Percentiles rank a stretch among this genome's conserved stretches.
These are phyloP conservation scores for Byssoonygena ceratinophila DNA, from an alignment of 2,329 filamentous ascomycete genomes.

Conservation along the genomic window DNA sequence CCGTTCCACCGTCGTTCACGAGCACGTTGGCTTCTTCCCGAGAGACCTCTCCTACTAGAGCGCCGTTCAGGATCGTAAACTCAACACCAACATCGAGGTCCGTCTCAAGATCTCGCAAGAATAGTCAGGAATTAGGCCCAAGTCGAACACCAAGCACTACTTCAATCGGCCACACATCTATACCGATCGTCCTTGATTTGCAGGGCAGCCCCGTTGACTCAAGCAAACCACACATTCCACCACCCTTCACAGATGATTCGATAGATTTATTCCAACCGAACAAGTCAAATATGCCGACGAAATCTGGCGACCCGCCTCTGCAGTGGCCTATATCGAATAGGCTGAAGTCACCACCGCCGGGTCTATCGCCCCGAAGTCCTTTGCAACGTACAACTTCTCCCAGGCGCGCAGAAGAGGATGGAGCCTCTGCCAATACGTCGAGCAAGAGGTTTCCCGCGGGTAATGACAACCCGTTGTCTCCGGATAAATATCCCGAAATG, in stretches of 20 bases:
- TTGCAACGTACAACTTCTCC: slow-evolving; percentile 25
- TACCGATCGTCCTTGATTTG: slow-evolving; percentile 52
- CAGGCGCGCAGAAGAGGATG: slow-evolving; percentile 36
- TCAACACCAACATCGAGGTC: slow-evolving; percentile 26
- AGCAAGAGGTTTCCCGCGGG: slow-evolving; percentile 39
- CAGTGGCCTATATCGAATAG: slow-evolving; percentile 71
- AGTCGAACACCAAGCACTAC: slow-evolving; percentile 40
- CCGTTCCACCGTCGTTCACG: slow-evolving; percentile 27
- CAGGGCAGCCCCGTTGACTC: slow-evolving; percentile 59
- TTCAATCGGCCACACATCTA: slow-evolving; percentile 25
- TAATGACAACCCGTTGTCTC: not conserved
- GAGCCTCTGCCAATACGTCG: slow-evolving; percentile 41
- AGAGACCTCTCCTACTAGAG: slow-evolving; percentile 39
- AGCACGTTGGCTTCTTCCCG: slow-evolving; percentile 41
- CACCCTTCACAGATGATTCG: slow-evolving; percentile 49
- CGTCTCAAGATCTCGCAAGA: slow-evolving; percentile 52
- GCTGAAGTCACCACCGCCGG: slow-evolving; percentile 63
- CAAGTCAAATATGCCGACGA: slow-evolving; percentile 44
- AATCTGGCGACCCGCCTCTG: slow-evolving; percentile 41
- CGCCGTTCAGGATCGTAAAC: slow-evolving; percentile 24
- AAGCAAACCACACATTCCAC: slow-evolving; percentile 55
- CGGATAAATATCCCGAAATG: slow-evolving; percentile 2
- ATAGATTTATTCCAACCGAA: slow-evolving; percentile 54
- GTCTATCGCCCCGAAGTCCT: slow-evolving; percentile 20
- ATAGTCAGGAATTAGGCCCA: slow-evolving; percentile 57